Evolutionary conservation across 768 basidiomycete genomes (phyloP).

Genomic region (Naganishia vaughanmartiniae): DNA sequence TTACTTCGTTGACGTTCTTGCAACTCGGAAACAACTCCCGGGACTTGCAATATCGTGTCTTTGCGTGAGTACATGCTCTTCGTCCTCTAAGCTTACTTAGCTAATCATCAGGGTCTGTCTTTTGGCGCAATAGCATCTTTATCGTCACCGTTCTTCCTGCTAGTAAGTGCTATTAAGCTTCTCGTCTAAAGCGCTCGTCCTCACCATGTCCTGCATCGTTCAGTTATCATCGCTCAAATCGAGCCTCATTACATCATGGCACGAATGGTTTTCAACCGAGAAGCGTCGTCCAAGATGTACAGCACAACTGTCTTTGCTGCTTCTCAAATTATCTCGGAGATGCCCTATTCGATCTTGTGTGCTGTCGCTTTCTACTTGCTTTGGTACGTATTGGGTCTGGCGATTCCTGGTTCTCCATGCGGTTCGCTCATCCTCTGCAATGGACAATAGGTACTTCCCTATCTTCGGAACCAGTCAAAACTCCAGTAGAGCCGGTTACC

Average conservation of each 20-base stretch:
- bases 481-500: constrained; percentile 58
- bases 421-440: neutral
- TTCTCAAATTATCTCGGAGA: constrained; percentile 75
- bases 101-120: constrained; percentile 56
- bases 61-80: constrained; percentile 6
- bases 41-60: constrained; percentile 68
- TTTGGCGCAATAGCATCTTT: constrained; percentile 53
- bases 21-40: constrained; percentile 65
- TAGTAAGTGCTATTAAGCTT: constrained; percentile 49
- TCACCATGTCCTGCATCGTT: constrained; percentile 58
- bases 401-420: constrained; percentile 64
- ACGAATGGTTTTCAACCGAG: constrained; percentile 57
- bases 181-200: neutral
- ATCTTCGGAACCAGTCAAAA: constrained; percentile 17
- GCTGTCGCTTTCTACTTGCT: constrained; percentile 71
- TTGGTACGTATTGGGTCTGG: constrained; percentile 63
- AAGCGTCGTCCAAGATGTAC: constrained; percentile 81
- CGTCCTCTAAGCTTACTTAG: constrained; percentile 31
- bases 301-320: constrained; percentile 80
- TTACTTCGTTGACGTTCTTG: constrained; percentile 73
- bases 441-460: constrained; percentile 16
- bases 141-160: constrained; percentile 56
- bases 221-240: constrained; percentile 74
- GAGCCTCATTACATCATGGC: constrained; percentile 80
- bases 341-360: constrained; percentile 68